Evolutionary conservation across 2,329 filamentous ascomycete species (phyloP).

Genomic region (Pseudonectria foliicola): DNA sequence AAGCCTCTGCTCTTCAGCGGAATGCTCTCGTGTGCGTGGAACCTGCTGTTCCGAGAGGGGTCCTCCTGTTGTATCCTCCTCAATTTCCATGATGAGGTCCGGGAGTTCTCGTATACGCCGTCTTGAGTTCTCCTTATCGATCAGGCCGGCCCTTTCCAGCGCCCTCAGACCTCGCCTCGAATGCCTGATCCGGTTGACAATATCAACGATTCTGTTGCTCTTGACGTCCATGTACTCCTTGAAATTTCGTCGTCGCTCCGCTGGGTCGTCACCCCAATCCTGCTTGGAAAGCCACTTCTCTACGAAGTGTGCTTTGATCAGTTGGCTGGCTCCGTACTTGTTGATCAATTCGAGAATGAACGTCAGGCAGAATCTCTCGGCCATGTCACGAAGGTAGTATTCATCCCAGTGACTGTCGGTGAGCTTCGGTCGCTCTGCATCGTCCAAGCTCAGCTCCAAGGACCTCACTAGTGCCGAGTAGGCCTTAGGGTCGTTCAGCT

Average conservation of each 20-base stretch:
- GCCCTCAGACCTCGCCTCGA: slow-evolving; percentile 45
- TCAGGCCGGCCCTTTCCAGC: slow-evolving; percentile 43
- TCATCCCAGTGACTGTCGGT: slow-evolving; percentile 54
- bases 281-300: slow-evolving; percentile 70
- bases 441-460: slow-evolving; percentile 47
- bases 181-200: slow-evolving; percentile 41
- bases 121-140: slow-evolving; percentile 27
- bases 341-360: slow-evolving; percentile 52
- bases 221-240: slow-evolving; percentile 41
- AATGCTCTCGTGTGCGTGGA: slow-evolving; percentile 41
- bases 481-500: slow-evolving; percentile 42
- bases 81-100: slow-evolving; percentile 28
- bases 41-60: slow-evolving; percentile 20
- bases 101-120: slow-evolving; percentile 23
- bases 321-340: slow-evolving; percentile 47
- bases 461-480: slow-evolving; percentile 54
- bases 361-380: slow-evolving; percentile 53
- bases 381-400: slow-evolving; percentile 54
- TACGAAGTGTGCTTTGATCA: slow-evolving; percentile 59
- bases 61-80: slow-evolving; percentile 20
- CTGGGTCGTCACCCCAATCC: slow-evolving; percentile 53
- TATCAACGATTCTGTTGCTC: slow-evolving; percentile 46
- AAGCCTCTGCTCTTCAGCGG: slow-evolving; percentile 61
- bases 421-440: slow-evolving; percentile 43
- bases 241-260: slow-evolving; percentile 49